Percentiles rank a stretch among this genome's conserved stretches.
Conservation (phyloP, 352 stramenopile genomes). For the Phytophthora brassicae region DNA sequence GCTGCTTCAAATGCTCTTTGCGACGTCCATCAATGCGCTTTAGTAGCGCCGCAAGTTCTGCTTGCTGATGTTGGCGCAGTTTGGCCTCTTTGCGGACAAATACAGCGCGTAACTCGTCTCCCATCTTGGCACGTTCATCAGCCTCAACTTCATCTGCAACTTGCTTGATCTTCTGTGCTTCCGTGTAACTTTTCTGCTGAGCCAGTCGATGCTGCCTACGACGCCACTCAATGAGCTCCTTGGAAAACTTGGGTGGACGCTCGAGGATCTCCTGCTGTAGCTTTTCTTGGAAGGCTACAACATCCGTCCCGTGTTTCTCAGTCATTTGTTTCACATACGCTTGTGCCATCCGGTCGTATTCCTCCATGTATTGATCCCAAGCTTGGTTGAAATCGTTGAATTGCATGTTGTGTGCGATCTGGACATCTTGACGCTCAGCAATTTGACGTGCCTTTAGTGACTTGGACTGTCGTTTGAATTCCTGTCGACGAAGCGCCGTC, state of each 20-base stretch:
- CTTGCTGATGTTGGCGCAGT: constrained; percentile 91
- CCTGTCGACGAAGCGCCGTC: constrained; percentile 85
- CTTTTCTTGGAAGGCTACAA: constrained; percentile 89
- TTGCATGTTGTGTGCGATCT: constrained; percentile 95
- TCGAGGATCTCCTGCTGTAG: constrained; percentile 88
- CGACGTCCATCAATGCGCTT: constrained; percentile 94
- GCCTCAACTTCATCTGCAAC: constrained; percentile 94
- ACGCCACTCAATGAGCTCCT: constrained; percentile 94
- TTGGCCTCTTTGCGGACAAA: constrained; percentile 90
- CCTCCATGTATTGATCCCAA: constrained; percentile 95
- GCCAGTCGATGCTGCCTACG: constrained; percentile 93
- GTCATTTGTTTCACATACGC: constrained; percentile 95
- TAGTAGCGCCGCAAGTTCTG: constrained; percentile 91
- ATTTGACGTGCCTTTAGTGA: constrained; percentile 90
- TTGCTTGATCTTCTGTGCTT: constrained; percentile 95
- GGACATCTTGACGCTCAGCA: constrained; percentile 92
- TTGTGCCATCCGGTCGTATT: constrained; percentile 94
- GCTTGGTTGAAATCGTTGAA: constrained; percentile 93
- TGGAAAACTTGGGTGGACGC: constrained; percentile 90
- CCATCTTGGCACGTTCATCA: constrained; percentile 89
- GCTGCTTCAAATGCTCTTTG: constrained; percentile 94
- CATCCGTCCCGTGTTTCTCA: constrained; percentile 85
- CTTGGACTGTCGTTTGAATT: constrained; percentile 92
- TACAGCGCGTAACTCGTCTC: constrained; percentile 70
- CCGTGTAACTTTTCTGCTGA: constrained; percentile 92